These are phyloP conservation scores for Ophiocordyceps camponoti-saundersi DNA, from an alignment of 2,329 filamentous ascomycete species.

Conservation along the genomic window DNA sequence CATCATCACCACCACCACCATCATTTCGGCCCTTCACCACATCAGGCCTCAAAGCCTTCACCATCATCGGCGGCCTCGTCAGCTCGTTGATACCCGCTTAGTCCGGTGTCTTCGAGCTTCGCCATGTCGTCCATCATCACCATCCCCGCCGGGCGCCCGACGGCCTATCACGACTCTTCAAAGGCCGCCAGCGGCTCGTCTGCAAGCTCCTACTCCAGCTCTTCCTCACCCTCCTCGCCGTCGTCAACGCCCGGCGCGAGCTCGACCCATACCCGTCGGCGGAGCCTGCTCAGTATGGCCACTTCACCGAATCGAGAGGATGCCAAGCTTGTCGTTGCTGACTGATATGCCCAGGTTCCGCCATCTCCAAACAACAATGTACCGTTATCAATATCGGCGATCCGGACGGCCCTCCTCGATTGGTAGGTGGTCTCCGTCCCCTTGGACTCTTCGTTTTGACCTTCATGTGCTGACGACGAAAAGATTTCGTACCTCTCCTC, in stretches of 20 bases:
- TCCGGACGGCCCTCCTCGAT: constrained; percentile 51
- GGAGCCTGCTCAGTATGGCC: constrained; percentile 41
- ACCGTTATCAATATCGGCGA: constrained; percentile 69
- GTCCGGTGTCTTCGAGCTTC: background rate
- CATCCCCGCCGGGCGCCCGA: constrained; percentile 35
- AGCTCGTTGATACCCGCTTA: no score
- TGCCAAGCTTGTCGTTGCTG: constrained; percentile 6
- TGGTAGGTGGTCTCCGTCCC: constrained; percentile 33
- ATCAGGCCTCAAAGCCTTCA: background rate
- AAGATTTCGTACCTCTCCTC: constrained; percentile 68
- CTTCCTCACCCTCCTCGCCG: constrained; percentile 37
- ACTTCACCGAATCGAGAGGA: background rate
- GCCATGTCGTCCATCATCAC: constrained; percentile 51
- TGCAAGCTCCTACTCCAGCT: constrained; percentile 21
- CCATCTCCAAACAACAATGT: constrained; percentile 56
- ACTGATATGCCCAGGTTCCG: constrained; percentile 35
- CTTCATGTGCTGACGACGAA: background rate
- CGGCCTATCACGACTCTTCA: constrained; percentile 19
- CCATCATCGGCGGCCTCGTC: background rate
- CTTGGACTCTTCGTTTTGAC: background rate
- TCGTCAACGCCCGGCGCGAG: constrained; percentile 34
- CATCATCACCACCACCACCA: background rate
- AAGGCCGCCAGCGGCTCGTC: constrained; percentile 31
- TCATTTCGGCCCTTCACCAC: no score
- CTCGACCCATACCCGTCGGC: constrained; percentile 36